Evolutionary conservation across 2,329 filamentous ascomycete genomes (phyloP), one percentile per base, ranked within the genome.

Genomic region (Alternaria longipes): DNA sequence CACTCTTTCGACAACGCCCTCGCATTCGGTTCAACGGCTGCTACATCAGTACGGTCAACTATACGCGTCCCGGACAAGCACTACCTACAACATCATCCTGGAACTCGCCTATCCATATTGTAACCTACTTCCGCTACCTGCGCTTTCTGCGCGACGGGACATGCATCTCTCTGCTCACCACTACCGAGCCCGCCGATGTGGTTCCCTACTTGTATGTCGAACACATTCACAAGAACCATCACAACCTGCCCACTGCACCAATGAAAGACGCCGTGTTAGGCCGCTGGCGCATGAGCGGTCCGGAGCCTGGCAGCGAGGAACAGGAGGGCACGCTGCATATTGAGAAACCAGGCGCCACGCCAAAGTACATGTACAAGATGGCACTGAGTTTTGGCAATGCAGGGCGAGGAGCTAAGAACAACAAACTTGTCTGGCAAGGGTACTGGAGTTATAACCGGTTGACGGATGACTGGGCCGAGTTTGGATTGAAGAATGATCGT

Each of bases 11-110:
- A 40, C 83, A 84, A 5, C 90, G 93, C 14, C 94, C 95, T 3
- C 90, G 95, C 44, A 86, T 98, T 62, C 92, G 95, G 59, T 99
- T 97, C 84, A 95, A 95, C 72, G 95, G 95, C 26, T 91, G 93
- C 80, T 99, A 99, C 81, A 98, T 99, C 79, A 92, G 89, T 78
- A 98, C 94, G 0, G 93, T 97, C 60, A 98, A 98, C 81, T 99
- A 99, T 80, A 89, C 92, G 51, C 91, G 95, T 24, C 83, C 92
- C 0, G 95, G 95, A 32, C 91, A 91, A 60, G 85, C 89, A 11
- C 89, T 88, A 3, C 85, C 87, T 20, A 90, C 89, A 65, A 89
- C 89, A 56, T 81, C 90, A 18, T 90, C 91, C 1, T 97, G 94
- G 92, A 74, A 75, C 59, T 90, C 87, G 24, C 94, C 94, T 8